Conservation (phyloP, 192 early-diverging fungal species). For the Backusella liffmaniae region DNA sequence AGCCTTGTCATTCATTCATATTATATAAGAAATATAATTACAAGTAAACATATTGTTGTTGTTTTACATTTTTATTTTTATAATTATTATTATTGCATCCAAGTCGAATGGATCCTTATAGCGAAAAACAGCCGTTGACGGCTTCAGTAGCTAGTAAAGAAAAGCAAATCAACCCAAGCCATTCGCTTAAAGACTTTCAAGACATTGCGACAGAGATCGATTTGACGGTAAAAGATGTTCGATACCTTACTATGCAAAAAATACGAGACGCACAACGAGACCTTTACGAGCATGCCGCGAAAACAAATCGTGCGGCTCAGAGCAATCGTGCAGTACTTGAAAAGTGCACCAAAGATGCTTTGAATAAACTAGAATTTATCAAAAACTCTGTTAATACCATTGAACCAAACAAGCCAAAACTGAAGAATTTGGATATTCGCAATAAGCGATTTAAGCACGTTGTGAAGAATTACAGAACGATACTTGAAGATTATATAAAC, state of each 20-base stretch:
- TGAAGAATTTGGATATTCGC: not conserved
- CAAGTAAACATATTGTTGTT: not conserved
- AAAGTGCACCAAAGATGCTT: not conserved
- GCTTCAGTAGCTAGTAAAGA: not conserved
- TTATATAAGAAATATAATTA: not conserved
- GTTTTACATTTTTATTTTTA: not conserved
- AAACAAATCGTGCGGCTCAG: not conserved
- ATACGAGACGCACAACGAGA: not conserved
- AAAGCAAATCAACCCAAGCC: not conserved
- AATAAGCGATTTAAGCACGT: not conserved
- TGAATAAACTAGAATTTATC: not conserved
- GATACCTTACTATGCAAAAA: not conserved
- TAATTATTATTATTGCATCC: not conserved
- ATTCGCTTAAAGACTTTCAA: not conserved
- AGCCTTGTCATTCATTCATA: not conserved
- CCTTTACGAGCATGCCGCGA: not conserved
- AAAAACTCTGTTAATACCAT: not conserved
- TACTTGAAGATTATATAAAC: not conserved
- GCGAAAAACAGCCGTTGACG: not conserved
- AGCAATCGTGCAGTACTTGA: not conserved
- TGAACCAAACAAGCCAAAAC: constrained; percentile 10
- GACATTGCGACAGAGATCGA: not conserved
- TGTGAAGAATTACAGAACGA: not conserved
- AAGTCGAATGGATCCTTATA: not conserved
- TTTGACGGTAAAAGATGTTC: not conserved